A percentile compares a stretch with the other conserved stretches of the same genome.
phyloP scores from a whole-genome alignment of 2,329 filamentous ascomycete genomes.

The Colletotrichum scovillei region DNA sequence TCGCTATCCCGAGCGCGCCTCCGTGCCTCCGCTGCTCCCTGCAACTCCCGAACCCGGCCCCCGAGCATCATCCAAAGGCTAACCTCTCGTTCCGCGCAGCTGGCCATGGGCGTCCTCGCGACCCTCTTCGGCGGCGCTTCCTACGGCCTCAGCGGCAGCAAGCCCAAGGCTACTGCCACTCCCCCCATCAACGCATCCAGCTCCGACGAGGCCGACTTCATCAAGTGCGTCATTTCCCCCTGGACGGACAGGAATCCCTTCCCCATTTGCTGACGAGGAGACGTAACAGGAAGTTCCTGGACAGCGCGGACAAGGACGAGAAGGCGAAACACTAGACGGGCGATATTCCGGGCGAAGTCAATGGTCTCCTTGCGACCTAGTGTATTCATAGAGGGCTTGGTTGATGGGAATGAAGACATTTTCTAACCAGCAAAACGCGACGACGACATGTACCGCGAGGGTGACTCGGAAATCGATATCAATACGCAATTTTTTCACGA shows the following conservation, averaged over 20 bases:
- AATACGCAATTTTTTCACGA: not conserved
- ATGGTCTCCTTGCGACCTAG: conserved; percentile 28
- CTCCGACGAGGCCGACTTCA: conserved; percentile 73
- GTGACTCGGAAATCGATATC: not conserved
- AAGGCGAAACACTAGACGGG: conserved; percentile 56
- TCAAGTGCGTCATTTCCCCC: conserved; percentile 61
- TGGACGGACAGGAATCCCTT: not conserved
- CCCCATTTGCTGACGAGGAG: conserved; percentile 36
- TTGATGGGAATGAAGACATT: conserved; percentile 33
- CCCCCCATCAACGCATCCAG: conserved; percentile 72
- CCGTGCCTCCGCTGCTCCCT: conserved; percentile 6
- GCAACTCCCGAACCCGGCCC: conserved; percentile 9
- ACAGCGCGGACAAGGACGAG: conserved; percentile 53
- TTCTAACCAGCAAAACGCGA: conserved; percentile 24
- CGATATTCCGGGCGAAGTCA: conserved; percentile 23
- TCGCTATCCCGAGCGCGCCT: conserved; percentile 39
- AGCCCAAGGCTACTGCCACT: conserved; percentile 53
- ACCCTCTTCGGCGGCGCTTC: conserved; percentile 52
- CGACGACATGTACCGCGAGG: not conserved
- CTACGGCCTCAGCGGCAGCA: conserved; percentile 59
- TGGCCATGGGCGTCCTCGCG: conserved; percentile 67
- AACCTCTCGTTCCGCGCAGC: conserved; percentile 49
- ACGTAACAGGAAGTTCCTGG: conserved; percentile 57
- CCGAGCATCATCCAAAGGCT: conserved; percentile 33
- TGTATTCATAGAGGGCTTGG: conserved; percentile 35